These are phyloP conservation scores for Xanthoceras sorbifolium DNA, from an alignment of 345 rosid genomes.

Conservation along the genomic window DNA sequence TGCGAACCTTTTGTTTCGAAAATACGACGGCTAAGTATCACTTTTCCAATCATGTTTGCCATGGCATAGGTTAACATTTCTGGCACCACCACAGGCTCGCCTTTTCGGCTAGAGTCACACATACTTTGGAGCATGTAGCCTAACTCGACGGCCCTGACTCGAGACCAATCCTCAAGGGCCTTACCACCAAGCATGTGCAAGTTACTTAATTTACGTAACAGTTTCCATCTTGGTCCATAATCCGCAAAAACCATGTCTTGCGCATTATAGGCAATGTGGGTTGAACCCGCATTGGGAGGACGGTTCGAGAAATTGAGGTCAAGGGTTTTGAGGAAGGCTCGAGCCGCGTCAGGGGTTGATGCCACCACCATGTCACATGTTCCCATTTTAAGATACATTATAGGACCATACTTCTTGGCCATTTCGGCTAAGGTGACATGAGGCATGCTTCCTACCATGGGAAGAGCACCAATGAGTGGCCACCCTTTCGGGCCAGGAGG, in stretches of 20 bases:
- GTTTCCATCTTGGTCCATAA: constrained; percentile 57
- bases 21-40: constrained; percentile 45
- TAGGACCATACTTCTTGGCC: constrained; percentile 55
- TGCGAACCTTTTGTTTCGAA: constrained; percentile 46
- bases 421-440: constrained; percentile 50
- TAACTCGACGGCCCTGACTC: constrained; percentile 34
- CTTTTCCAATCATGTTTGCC: constrained; percentile 61
- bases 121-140: constrained; percentile 53
- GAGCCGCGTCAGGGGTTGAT: constrained; percentile 54
- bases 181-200: constrained; percentile 65
- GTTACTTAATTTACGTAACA: constrained; percentile 56
- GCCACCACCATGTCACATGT: constrained; percentile 55
- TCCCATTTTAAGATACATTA: constrained; percentile 58
- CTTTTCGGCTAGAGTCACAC: constrained; percentile 28
- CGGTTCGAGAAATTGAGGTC: constrained; percentile 63
- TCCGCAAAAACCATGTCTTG: constrained; percentile 69
- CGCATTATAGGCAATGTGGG: constrained; percentile 51
- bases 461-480: constrained; percentile 61
- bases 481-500: constrained; percentile 60
- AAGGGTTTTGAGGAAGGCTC: constrained; percentile 53
- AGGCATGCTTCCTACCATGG: constrained; percentile 56
- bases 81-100: constrained; percentile 40
- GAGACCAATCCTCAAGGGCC: constrained; percentile 52
- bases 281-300: constrained; percentile 52
- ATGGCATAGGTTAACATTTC: constrained; percentile 51